Evolutionary conservation across 371 early-diverging fungal species (phyloP), one percentile per base, ranked within the genome.

Genomic region (Actinomortierella wolfii): DNA sequence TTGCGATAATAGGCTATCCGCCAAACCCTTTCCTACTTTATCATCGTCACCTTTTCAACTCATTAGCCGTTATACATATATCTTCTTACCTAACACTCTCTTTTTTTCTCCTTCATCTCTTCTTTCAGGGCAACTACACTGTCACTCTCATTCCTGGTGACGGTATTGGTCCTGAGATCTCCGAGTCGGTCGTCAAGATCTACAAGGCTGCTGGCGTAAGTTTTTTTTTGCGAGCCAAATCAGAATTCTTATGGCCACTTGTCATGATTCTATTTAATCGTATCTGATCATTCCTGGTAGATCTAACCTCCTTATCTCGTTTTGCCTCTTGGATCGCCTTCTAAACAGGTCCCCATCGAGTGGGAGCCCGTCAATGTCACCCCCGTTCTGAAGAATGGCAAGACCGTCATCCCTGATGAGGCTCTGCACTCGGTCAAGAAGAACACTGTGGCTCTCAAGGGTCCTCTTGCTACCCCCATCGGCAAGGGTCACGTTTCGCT

Each of bases 101-200:
- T 43, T 45, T 52, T 34, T 34, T 43, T 45, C 51, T 47, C 26
- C 23, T 34, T 5, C 51, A 26, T 45, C 51, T 42, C 17, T 11
- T 24, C 45, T 46, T 20, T 1, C 75, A 88, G 89, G 89, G 89
- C 56, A 89, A 89, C 80, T 88, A 90, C 81, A 82, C 83, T 45
- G 97, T 97, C 59, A 96, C 97, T 56, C 81, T 98, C 60, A 97
- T 98, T 69, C 97, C 99, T 42, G 99, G 99, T 68, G 97, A 98
- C 79, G 99, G 99, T 61, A 98, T 98, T 68, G 99, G 99, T 57
- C 99, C 99, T 47, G 99, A 98, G 84, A 98, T 98, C 64, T 94
- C 97, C 45, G 78, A 85, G 52, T 92, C 94, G 14, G 98, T 98
- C 51, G 89, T 93, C 85, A 78, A 89, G 54, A 97, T 98, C 76